A percentile compares a stretch with the other conserved stretches of the same genome.
Evolutionary conservation across 2,329 filamentous ascomycete genomes (phyloP).

Genomic region (Camptophora hylomeconis): DNA sequence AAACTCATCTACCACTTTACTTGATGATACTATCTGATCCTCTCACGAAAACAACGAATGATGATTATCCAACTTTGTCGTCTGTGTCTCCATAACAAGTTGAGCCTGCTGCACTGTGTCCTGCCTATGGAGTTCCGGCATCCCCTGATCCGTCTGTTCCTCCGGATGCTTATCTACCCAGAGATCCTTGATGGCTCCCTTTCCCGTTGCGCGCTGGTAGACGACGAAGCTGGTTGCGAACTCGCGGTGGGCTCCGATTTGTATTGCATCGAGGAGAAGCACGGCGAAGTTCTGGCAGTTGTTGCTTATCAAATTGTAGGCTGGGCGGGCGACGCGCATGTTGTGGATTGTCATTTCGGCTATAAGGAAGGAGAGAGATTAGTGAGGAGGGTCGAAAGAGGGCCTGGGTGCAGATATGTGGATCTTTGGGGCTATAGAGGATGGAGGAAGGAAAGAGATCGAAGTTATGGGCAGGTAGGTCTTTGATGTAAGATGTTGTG

Average conservation of each 20-base stretch:
- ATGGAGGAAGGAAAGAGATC: too few species aligned
- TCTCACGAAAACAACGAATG: too few species aligned
- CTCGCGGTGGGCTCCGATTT: constrained; percentile 9
- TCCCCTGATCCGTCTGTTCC: constrained; percentile 5
- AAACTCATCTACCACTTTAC: too few species aligned
- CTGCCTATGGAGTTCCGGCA: constrained; percentile 3
- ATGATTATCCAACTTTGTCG: constrained; percentile 6
- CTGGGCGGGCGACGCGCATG: constrained; percentile 5
- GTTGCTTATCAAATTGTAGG: constrained; percentile 9
- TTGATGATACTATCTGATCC: too few species aligned
- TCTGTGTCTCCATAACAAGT: constrained; percentile 8
- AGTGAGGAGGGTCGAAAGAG: neutral
- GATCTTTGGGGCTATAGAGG: too few species aligned
- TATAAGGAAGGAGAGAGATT: constrained; percentile 1
- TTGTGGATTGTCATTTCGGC: constrained; percentile 8
- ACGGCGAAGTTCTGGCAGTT: constrained; percentile 8
- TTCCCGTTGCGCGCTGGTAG: constrained; percentile 7
- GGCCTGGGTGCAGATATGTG: too few species aligned
- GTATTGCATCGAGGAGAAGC: constrained; percentile 5
- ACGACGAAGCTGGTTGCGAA: constrained; percentile 7
- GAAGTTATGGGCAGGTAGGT: too few species aligned
- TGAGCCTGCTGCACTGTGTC: constrained; percentile 5
- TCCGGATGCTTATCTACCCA: constrained; percentile 5
- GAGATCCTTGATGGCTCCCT: constrained; percentile 5
- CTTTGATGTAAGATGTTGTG: too few species aligned